Percentiles rank a stretch among this genome's conserved stretches.
These are phyloP conservation scores for Eucalyptus virginea DNA, from an alignment of 345 rosid species.

Conservation along the genomic window DNA sequence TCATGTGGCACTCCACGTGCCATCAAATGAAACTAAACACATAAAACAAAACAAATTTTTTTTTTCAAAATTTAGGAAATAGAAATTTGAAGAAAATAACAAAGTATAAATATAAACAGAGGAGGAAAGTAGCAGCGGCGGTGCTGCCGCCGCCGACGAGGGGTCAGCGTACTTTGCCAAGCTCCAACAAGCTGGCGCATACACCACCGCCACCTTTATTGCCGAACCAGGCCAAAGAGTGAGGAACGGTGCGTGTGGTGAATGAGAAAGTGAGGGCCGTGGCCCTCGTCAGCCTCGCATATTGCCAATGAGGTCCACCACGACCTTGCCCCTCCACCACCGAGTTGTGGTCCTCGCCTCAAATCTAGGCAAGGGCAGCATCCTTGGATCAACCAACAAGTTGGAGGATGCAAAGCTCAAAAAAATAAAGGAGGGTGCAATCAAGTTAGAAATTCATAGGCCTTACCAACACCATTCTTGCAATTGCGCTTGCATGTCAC, in stretches of 20 bases:
- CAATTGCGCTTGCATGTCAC: too few species aligned
- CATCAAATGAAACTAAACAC: not conserved
- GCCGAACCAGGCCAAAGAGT: not conserved
- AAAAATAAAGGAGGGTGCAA: too few species aligned
- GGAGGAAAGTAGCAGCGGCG: not conserved
- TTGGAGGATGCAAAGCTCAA: too few species aligned
- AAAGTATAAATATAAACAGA: not conserved
- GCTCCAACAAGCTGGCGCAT: not conserved
- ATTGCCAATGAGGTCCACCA: too few species aligned
- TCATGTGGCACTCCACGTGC: not conserved
- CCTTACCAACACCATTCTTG: too few species aligned
- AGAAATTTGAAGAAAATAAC: not conserved
- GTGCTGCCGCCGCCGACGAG: not conserved
- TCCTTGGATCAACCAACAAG: too few species aligned
- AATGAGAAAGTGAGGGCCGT: not conserved
- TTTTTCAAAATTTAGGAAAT: not conserved
- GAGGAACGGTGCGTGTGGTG: not conserved
- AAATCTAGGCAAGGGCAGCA: too few species aligned
- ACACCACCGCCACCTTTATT: not conserved
- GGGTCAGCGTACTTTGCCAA: not conserved
- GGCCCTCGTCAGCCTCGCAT: too few species aligned
- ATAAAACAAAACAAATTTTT: not conserved
- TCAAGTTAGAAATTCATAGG: too few species aligned
- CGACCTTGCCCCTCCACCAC: too few species aligned
- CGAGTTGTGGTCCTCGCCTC: too few species aligned